These are phyloP conservation scores for Fusarium brevicatenulatum DNA, from an alignment of 2,329 filamentous ascomycete genomes.

Conservation along the genomic window DNA sequence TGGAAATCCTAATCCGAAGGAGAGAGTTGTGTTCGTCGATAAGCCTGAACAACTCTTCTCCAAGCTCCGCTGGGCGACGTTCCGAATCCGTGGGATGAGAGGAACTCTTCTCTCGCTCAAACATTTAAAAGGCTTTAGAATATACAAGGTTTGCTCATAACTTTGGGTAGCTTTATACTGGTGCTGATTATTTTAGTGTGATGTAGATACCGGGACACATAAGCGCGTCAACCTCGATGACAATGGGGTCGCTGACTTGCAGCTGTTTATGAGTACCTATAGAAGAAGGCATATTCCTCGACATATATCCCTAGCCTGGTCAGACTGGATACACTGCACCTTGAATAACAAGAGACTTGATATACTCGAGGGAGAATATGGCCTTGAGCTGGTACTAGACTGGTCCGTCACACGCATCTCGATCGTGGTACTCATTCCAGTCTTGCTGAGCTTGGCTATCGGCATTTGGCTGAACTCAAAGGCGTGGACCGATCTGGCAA, in stretches of 20 bases:
- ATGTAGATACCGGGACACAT: fast-evolving
- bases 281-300: not conserved
- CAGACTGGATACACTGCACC: not conserved
- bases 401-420: not conserved
- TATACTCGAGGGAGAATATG: not conserved
- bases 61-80: no score
- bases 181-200: not conserved
- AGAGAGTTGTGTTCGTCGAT: no score
- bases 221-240: fast-evolving
- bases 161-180: no score
- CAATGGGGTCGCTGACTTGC: not conserved
- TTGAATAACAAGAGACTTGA: not conserved
- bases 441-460: not conserved
- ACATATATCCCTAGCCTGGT: not conserved
- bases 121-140: not conserved
- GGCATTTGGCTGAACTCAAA: not conserved
- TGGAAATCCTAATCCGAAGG: no score
- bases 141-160: not conserved
- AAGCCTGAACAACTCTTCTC: no score
- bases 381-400: not conserved
- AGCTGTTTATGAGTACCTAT: not conserved
- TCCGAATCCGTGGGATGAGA: no score
- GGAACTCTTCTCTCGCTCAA: not conserved
- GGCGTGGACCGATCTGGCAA: not conserved
- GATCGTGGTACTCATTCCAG: not conserved